Evolutionary conservation across 352 stramenopile species (phyloP).

Genomic region (Phytopythium litorale): DNA sequence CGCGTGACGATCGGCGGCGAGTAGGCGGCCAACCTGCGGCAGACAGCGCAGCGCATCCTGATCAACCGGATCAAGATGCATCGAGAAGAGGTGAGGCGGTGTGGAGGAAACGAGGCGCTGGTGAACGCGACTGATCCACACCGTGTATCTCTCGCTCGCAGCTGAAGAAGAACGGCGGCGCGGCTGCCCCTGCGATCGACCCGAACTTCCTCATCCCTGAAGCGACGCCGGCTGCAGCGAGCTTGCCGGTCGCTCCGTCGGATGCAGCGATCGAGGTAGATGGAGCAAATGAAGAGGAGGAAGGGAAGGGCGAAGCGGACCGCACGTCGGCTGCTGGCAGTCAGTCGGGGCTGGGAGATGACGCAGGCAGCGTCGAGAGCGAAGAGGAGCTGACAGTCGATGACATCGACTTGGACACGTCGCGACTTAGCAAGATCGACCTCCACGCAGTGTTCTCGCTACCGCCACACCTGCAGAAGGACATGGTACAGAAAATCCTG

Average conservation of each 20-base stretch:
- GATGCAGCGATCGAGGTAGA: not conserved
- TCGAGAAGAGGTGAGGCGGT: slow-evolving; percentile 35
- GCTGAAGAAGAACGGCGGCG: slow-evolving; percentile 54
- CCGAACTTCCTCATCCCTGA: slow-evolving; percentile 53
- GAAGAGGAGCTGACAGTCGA: slow-evolving; percentile 48
- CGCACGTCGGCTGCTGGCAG: not conserved
- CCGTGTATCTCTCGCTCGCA: slow-evolving; percentile 9
- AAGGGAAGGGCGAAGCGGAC: not conserved
- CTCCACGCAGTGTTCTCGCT: slow-evolving; percentile 88
- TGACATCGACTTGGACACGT: slow-evolving; percentile 61
- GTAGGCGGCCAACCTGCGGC: slow-evolving; percentile 77
- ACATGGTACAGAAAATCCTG: slow-evolving; percentile 90
- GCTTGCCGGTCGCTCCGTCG: not conserved
- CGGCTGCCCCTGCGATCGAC: slow-evolving; percentile 33
- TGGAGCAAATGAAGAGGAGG: slow-evolving; percentile 9
- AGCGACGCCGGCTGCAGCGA: not conserved
- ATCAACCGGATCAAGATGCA: slow-evolving; percentile 86
- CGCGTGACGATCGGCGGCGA: not conserved
- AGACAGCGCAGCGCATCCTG: slow-evolving; percentile 94
- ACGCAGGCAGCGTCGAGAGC: slow-evolving; percentile 14
- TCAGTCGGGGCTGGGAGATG: slow-evolving; percentile 6
- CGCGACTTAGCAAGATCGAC: slow-evolving; percentile 62
- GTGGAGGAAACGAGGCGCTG: not conserved
- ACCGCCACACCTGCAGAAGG: slow-evolving; percentile 86
- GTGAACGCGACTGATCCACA: too few species aligned